These are phyloP conservation scores for Trichoderma sp. DNA, from an alignment of 2,329 filamentous ascomycete species.

Conservation along the genomic window DNA sequence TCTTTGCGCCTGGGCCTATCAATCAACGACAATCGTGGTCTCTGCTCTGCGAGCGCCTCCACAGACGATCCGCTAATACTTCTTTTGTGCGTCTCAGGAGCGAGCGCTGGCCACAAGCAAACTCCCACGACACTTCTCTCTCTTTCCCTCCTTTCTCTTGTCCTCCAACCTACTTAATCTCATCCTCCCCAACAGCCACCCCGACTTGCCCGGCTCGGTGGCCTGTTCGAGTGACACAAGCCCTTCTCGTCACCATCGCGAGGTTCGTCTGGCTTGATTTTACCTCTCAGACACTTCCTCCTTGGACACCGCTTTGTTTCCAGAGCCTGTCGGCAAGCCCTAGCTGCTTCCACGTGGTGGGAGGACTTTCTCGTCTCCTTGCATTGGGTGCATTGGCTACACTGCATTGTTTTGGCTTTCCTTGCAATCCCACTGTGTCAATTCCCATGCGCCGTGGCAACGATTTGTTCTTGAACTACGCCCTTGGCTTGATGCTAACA, in stretches of 20 bases:
- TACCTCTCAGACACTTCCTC: neutral
- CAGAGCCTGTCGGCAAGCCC: neutral
- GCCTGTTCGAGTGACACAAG: conserved; percentile 25
- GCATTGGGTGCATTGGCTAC: neutral
- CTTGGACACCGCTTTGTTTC: conserved; percentile 1
- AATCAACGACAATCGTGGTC: neutral
- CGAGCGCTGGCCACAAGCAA: conserved; percentile 22
- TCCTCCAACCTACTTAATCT: neutral
- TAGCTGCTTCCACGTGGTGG: neutral
- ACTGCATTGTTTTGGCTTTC: neutral
- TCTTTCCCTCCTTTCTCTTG: conserved; percentile 12
- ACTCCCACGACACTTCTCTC: conserved; percentile 16
- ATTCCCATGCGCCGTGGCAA: neutral
- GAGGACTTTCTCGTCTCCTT: neutral
- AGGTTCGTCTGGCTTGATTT: conserved; percentile 26
- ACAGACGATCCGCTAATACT: conserved; percentile 22
- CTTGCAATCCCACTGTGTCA: neutral
- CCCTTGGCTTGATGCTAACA: neutral
- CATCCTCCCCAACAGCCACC: conserved; percentile 5
- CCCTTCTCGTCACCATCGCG: conserved; percentile 22
- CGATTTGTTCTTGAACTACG: neutral
- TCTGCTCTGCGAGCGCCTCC: conserved; percentile 20
- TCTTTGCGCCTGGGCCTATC: conserved; percentile 6
- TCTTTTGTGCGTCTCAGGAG: conserved; percentile 21
- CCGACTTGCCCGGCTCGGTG: conserved; percentile 14